Evolutionary conservation across 2,329 filamentous ascomycete species (phyloP).

Genomic region (Penicillium sp.): DNA sequence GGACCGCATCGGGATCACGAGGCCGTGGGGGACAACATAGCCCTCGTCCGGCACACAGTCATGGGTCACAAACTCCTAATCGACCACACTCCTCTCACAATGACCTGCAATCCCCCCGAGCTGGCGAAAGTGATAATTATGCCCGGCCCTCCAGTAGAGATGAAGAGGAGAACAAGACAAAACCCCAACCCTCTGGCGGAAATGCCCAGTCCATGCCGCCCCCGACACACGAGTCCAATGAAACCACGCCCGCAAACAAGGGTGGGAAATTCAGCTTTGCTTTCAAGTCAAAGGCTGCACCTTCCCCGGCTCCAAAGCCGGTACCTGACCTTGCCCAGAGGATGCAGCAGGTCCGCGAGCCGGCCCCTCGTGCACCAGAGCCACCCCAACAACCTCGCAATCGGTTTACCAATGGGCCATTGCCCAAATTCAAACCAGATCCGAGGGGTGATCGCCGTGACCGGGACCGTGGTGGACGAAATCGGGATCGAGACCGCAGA

Average conservation of each 20-base stretch:
- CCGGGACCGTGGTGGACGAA: constrained; percentile 43
- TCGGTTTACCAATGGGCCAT: constrained; percentile 38
- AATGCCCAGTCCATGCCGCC: constrained; percentile 49
- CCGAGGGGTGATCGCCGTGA: constrained; percentile 44
- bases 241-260: constrained; percentile 54
- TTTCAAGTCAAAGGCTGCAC: constrained; percentile 74
- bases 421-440: constrained; percentile 44
- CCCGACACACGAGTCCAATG: constrained; percentile 55
- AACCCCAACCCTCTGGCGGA: constrained; percentile 42
- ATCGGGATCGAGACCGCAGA: constrained; percentile 39
- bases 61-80: constrained; percentile 34
- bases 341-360: constrained; percentile 48
- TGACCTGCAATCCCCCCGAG: constrained; percentile 36
- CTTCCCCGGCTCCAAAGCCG: constrained; percentile 54
- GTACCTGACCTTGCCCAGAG: constrained; percentile 51
- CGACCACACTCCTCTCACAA: constrained; percentile 33
- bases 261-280: constrained; percentile 86
- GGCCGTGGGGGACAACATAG: constrained; percentile 50
- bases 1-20: constrained; percentile 61
- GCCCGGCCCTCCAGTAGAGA: constrained; percentile 63
- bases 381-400: constrained; percentile 38
- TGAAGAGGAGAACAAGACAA: constrained; percentile 61
- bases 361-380: constrained; percentile 35
- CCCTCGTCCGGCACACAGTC: constrained; percentile 40
- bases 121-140: constrained; percentile 59